Base-by-base conservation (phyloP, 2,329 filamentous ascomycete genomes). In the Trichoderma breve region DNA sequence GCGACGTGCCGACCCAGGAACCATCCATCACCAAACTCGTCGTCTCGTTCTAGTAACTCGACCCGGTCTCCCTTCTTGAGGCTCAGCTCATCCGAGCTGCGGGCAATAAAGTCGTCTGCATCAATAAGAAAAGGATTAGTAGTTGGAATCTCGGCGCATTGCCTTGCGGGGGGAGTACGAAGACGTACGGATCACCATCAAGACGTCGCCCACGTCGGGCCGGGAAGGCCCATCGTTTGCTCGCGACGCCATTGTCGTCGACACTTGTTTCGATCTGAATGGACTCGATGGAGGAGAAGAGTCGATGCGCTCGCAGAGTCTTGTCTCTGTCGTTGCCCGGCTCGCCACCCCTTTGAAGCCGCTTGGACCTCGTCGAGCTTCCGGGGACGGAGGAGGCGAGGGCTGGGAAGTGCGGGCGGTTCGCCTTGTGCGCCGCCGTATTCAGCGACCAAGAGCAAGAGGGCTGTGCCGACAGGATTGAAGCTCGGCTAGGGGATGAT, bases 21-120 rank as follows among this genome's bases (percentile, higher is more conserved):
- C 93, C 92, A 95, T 69, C 93, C 93, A 81, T 97, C 93, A 73
- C 92, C 92, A 80, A 96, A 97, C 80, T 96, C 93, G 80, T 96
- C 93, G 80, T 96, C 93, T 77, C 93, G 88, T 83, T 96, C 93
- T 74, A 95, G 89, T 74, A 97, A 84, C 83, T 95, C 92, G 73
- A 97, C 91, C 74, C 92, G 90, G 78, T 96, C 93, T 76, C 93
- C 95, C 79, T 97, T 97, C 70, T 89, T 86, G 75, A 99, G 86
- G 76, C 90, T 97, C 79, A 99, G 87, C 86, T 99, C 96, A 83
- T 99, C 96, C 72, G 93, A 92, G 81, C 94, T 97, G 76, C 96
- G 91, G 72, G 95, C 95, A 76, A 91, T 86, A 81, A 99, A 98
- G 83, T 98, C 94, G 83, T 99, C 94, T 97, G 72, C 58, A 71